These are phyloP conservation scores for Salvia splendens DNA, from an alignment of 257 asterid species.

Conservation along the genomic window DNA sequence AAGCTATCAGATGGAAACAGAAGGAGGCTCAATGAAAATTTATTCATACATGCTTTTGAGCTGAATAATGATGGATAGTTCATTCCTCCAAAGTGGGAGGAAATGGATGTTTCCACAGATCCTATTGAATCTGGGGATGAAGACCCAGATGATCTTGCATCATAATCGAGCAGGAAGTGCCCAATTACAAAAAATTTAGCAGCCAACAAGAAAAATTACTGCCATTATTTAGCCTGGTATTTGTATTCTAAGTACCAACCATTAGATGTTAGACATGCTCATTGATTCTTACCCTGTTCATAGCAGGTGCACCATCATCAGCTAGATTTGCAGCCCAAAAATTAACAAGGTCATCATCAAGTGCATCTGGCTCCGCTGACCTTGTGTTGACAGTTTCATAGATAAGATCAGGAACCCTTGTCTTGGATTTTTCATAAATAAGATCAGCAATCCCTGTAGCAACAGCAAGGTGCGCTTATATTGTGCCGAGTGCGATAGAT, in stretches of 20 bases:
- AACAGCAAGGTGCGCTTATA: conserved; percentile 97
- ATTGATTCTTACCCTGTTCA: conserved; percentile 78
- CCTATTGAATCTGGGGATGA: conserved; percentile 97
- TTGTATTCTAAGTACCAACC: conserved; percentile 11
- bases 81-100: conserved; percentile 98
- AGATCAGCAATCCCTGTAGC: conserved; percentile 97
- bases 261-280: conserved; percentile 3
- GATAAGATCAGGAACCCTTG: conserved; percentile 74
- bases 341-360: conserved; percentile 96
- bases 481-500: conserved; percentile 97
- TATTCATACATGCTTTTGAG: conserved; percentile 75
- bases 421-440: conserved; percentile 80
- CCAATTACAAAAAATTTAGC: not conserved
- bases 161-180: conserved; percentile 38
- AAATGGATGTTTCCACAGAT: conserved; percentile 94
- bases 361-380: conserved; percentile 68
- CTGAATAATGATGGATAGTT: conserved; percentile 96
- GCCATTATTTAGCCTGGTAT: not conserved
- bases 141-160: conserved; percentile 90
- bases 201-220: not conserved
- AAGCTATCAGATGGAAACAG: conserved; percentile 1
- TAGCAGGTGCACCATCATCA: conserved; percentile 96
- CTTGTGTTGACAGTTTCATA: conserved; percentile 66
- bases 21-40: conserved; percentile 9
- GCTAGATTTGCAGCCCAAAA: conserved; percentile 98